Evolutionary conservation across 352 stramenopile species (phyloP), one percentile per base, ranked within the genome.

Genomic region (Globisporangium acanthophoron): DNA sequence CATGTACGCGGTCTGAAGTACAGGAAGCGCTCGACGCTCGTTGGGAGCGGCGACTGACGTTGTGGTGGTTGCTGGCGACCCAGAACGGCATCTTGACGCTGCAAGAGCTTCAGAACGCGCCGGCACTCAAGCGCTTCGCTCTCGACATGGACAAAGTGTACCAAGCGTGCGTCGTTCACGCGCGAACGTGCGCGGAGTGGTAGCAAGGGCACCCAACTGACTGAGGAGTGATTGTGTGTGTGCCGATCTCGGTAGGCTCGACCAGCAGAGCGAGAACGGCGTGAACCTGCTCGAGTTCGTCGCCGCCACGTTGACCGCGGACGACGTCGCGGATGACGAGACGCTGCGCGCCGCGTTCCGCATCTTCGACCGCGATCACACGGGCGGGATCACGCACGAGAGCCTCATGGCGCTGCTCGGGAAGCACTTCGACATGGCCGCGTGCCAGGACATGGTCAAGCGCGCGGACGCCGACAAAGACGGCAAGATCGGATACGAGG

Each of bases 261-360:
- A 92, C 41, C 78, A 90, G 52, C 76, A 90, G 52, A 72, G 87
- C 29, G 80, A 87, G 8, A 85, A 85, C 35, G 78, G 82, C 8
- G 72, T 92, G 35, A 92, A 88, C 48, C 52, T 92, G 29, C 66
- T 92, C 6, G 83, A 92, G 61, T 92, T 92, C 60, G 77, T 92
- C 16, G 80, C 83, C 16, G 83, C 83, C 0, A 89, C 80, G 7
- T 62, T 92, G 11, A 85, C 66, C 9, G 69, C 76, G 0, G 77
- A 87, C 52, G 77, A 88, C 8, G 69, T 85, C 29, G 62, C 70
- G 7, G 71, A 88, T 54, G 72, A 90, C 24, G 67, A 70, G n/a
- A 62, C 81, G 5, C 60, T 90, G 37, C 62, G 72, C 15, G 70
- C 66, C 2, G 76, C 83, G 0, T 92, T 90, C 52, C 52, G 72